Evolutionary conservation across 2,329 filamentous ascomycete species (phyloP).

Genomic region (Ophiognomonia clavigignenti-juglandacearum): DNA sequence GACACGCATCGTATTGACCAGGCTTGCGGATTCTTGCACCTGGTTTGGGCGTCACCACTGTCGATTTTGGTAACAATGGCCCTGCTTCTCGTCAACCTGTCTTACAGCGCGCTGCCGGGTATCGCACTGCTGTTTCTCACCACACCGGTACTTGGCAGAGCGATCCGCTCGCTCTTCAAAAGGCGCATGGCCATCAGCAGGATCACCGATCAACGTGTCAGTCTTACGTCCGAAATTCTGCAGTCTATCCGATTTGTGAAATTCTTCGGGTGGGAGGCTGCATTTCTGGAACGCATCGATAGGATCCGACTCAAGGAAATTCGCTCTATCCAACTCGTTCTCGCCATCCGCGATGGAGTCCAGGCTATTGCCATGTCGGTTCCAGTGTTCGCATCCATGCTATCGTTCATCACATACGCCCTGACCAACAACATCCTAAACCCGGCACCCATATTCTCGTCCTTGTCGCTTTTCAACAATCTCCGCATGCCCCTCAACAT

Average conservation of each 20-base stretch:
- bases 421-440: constrained; percentile 61
- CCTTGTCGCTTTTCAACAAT: constrained; percentile 87
- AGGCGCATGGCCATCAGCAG: constrained; percentile 82
- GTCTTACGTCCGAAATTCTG: constrained; percentile 86
- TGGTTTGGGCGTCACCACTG: constrained; percentile 83
- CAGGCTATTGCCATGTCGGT: constrained; percentile 79
- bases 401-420: constrained; percentile 83
- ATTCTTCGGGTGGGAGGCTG: constrained; percentile 91
- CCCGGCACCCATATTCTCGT: constrained; percentile 84
- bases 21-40: constrained; percentile 82
- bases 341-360: constrained; percentile 81
- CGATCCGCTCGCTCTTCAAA: constrained; percentile 70
- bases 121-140: constrained; percentile 77
- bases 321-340: constrained; percentile 70
- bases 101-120: constrained; percentile 83
- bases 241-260: constrained; percentile 93
- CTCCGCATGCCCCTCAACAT: constrained; percentile 86
- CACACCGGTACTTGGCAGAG: constrained; percentile 70
- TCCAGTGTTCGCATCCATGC: constrained; percentile 91
- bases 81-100: constrained; percentile 79
- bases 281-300: constrained; percentile 73
- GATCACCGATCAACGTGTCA: constrained; percentile 87
- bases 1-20: constrained; percentile 92
- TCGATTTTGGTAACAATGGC: constrained; percentile 73
- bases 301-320: constrained; percentile 75